Evolutionary conservation across 1,284 basidiomycete species (phyloP), one percentile per base, ranked within the genome.

Genomic region (Tetrapyrgos nigripes): DNA sequence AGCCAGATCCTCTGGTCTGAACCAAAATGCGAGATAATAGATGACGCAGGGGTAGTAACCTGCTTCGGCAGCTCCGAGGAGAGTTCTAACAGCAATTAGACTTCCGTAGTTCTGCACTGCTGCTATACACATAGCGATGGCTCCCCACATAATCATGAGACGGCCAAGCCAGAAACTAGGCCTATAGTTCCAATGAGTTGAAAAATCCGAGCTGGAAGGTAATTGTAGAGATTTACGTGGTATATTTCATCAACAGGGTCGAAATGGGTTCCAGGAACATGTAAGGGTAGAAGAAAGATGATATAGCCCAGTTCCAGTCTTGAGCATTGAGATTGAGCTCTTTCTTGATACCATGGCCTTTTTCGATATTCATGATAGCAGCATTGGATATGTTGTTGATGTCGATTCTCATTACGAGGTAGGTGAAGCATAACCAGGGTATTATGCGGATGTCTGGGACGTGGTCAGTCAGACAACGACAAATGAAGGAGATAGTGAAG

Each of bases 21-120:
- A 66, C 65, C 65, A 66, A 52, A 66, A 66, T 2, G 65, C 60
- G 50, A 63, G 45, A 33, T 63, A 65, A 50, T 65, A 55, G 29
- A 66, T 59, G 11, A 66, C 60, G 24, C 64, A 59, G 2, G 64
- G 64, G 43, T 61, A 66, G 46, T 66, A 66, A 40, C 64, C 64
- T n/a, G 64, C 64, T 55, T 66, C 64, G 4, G 62, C 53, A 29
- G 63, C 61, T 26, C 64, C 64, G 5, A 61, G 47, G 35, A 56
- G 61, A 63, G 26, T 55, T 48, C 65, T 52, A 1, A 61, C 58
- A 14, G 61, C 54, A 9, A 66, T 63, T 21, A 66, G 40, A 11
- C 57, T 57, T 2, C 52, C 61, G 33, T 66, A 66, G 21, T 56
- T 59, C 10, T 61, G 60, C 2, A 61, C 60, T 5, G 65, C 53